Evolutionary conservation across 768 basidiomycete genomes (phyloP), one percentile per base, ranked within the genome.

Genomic region (Xanthoconium stramineum): DNA sequence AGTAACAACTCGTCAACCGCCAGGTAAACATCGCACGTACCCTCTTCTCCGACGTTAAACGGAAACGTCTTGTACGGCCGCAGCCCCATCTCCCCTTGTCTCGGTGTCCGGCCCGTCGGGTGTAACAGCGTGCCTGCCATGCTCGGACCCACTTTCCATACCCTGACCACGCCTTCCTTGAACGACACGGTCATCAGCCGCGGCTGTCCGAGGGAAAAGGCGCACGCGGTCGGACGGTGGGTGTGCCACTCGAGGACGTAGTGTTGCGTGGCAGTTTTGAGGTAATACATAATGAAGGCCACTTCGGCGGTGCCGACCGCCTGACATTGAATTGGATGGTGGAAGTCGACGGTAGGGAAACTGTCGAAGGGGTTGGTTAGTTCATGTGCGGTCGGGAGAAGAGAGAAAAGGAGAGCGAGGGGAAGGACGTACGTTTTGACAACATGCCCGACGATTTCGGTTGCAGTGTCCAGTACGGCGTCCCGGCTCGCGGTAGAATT

Each of bases 101-200:
- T 77, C 6, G 97, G 96, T 3, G 94, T 95, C 8, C 88, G 89
- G 2, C 95, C 95, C 2, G n/a, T n/a, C n/a, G 91, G 86, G 67
- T 86, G 86, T 68, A 98, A 94, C 69, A 98, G 85, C 28, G 33
- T 46, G 60, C 93, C 94, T 24, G 86, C 78, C 60, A 99, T 82
- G 65, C 91, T 92, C 10, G 85, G 80, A 0, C 97, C 96, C 6
- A 98, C 94, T 66, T 98, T 98, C 97, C 97, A 99, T 14, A 96
- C 91, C 13, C 93, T 80, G 6, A 94, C 88, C 5, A 82, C 77
- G 29, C 84, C 84, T 67, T 98, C 94, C 58, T 89, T 90, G 28
- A 98, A 76, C 0, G 90, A 96, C 10, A 92, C 76, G 0, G 94
- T 94, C 38, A 96, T 86, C 17, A 98, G 76, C 19, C 97, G 79